These are phyloP conservation scores for Pythium volutum DNA, from an alignment of 352 stramenopile genomes.

Conservation along the genomic window DNA sequence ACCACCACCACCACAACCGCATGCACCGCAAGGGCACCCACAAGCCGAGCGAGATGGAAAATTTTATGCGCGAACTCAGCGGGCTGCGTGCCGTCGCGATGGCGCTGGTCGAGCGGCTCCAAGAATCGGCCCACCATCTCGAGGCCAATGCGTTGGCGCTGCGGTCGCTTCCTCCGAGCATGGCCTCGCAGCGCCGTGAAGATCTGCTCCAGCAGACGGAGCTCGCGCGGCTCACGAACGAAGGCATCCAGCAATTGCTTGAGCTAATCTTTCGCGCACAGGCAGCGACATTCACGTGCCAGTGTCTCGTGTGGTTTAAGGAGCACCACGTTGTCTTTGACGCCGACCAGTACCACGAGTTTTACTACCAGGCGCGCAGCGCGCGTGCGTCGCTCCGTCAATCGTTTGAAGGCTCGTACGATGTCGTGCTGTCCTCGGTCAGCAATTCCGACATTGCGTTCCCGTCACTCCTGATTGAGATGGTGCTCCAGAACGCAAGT, in stretches of 20 bases:
- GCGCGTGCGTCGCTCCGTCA: constrained; percentile 53
- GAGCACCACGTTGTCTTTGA: constrained; percentile 51
- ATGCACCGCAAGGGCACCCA: constrained; percentile 1
- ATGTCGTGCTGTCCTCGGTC: constrained; percentile 44
- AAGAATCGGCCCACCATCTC: constrained; percentile 56
- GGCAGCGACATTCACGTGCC: constrained; percentile 45
- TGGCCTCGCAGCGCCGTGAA: constrained; percentile 7
- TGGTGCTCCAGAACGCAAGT: constrained; percentile 71
- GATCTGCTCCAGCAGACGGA: constrained; percentile 59
- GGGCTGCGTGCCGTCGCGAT: constrained; percentile 65
- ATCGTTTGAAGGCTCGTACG: constrained; percentile 69
- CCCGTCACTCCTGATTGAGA: constrained; percentile 66
- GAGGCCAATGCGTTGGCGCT: constrained; percentile 31
- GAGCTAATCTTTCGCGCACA: constrained; percentile 68
- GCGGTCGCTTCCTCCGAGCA: neutral
- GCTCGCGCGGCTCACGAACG: constrained; percentile 55
- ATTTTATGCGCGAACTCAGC: constrained; percentile 56
- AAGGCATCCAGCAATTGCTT: constrained; percentile 63
- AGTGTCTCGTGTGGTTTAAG: constrained; percentile 67
- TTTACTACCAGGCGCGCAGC: constrained; percentile 62
- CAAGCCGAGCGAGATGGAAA: constrained; percentile 28
- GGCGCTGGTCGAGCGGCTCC: constrained; percentile 60
- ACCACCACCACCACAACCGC: constrained; percentile 26
- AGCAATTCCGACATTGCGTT: constrained; percentile 45
- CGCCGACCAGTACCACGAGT: constrained; percentile 47